These are phyloP conservation scores for Rhodocollybia butyracea DNA, from an alignment of 768 basidiomycete genomes.

Conservation along the genomic window DNA sequence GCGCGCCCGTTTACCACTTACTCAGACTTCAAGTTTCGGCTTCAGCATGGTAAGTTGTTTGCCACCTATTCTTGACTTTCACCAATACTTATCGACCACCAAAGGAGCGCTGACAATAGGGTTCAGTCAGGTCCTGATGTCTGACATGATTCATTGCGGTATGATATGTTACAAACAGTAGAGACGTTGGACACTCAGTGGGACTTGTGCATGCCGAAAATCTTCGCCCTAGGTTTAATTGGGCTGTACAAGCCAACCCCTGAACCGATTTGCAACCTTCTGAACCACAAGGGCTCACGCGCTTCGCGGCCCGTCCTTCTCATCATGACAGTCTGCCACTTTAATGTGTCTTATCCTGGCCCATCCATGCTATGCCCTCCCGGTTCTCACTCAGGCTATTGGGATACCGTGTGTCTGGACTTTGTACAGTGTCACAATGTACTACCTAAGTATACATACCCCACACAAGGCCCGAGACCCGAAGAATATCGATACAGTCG, in stretches of 20 bases:
- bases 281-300: neutral
- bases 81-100: neutral
- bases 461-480: neutral
- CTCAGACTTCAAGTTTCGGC: too few relatives aligned
- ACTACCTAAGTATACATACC: neutral
- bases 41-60: too few relatives aligned
- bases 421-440: neutral
- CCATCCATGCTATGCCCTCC: constrained; percentile 3
- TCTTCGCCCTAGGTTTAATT: too few relatives aligned
- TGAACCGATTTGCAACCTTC: too few relatives aligned
- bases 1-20: too few relatives aligned
- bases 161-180: neutral
- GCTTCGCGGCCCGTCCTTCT: neutral
- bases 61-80: neutral
- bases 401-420: neutral
- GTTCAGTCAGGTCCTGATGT: neutral
- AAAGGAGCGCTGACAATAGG: neutral
- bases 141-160: neutral
- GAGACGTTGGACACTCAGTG: neutral
- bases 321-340: neutral
- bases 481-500: neutral
- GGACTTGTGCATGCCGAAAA: too few relatives aligned
- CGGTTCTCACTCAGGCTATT: neutral
- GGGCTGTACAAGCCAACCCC: too few relatives aligned
- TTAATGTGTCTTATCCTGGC: constrained; percentile 4